These are phyloP conservation scores for Nitzschia inconspicua DNA, from an alignment of 108 stramenopile species.

Conservation along the genomic window DNA sequence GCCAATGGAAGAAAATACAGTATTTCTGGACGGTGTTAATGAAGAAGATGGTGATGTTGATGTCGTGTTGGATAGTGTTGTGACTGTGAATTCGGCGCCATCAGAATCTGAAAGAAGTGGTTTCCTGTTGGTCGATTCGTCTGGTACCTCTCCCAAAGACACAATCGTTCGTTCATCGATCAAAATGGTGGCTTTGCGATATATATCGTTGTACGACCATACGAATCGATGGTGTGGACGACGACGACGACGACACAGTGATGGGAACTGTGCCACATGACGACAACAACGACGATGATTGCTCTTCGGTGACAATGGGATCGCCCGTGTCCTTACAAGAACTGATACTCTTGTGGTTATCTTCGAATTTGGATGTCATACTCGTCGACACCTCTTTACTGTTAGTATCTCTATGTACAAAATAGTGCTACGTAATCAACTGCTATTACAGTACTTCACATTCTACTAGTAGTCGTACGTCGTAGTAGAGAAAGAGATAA, in stretches of 20 bases:
- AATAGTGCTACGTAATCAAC: background rate
- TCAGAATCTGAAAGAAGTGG: too few relatives aligned
- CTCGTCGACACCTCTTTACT: background rate
- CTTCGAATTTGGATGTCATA: background rate
- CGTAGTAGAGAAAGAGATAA: too few relatives aligned
- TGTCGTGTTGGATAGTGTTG: too few relatives aligned
- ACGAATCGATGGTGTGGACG: constrained; percentile 14
- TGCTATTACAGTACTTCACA: background rate
- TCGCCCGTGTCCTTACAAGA: background rate
- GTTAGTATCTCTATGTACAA: background rate
- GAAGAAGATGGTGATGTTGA: background rate
- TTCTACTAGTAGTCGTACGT: background rate
- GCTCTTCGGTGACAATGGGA: too few relatives aligned
- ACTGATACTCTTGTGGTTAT: background rate
- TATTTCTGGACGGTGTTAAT: background rate
- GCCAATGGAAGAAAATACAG: constrained; percentile 13
- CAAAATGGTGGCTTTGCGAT: constrained; percentile 26
- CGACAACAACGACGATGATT: background rate
- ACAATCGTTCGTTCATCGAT: constrained; percentile 23
- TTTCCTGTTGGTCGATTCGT: background rate
- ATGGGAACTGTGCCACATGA: background rate
- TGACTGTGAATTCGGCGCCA: too few relatives aligned
- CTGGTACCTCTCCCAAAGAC: constrained; percentile 11
- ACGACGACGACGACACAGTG: too few relatives aligned
- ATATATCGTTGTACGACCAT: constrained; percentile 41